Conservation (phyloP, 1,284 basidiomycete genomes). For the Ceratobasidium sp. region DNA sequence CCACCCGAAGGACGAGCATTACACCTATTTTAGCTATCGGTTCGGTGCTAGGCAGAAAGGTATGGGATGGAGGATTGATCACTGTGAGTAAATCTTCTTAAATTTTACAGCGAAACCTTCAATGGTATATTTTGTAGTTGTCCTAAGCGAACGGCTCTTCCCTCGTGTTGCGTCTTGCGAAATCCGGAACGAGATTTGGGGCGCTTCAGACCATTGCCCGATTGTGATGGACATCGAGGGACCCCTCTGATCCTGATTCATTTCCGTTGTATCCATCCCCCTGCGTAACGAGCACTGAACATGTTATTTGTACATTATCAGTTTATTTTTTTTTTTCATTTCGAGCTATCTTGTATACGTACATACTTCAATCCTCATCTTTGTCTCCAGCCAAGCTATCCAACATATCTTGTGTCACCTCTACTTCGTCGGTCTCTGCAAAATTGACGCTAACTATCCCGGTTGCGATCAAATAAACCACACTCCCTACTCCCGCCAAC, state of each 20-base stretch:
- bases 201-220: slow-evolving; percentile 84
- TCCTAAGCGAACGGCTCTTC: slow-evolving; percentile 70
- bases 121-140: slow-evolving; percentile 57
- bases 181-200: slow-evolving; percentile 82
- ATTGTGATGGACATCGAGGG: slow-evolving; percentile 69
- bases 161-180: slow-evolving; percentile 74
- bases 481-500: slow-evolving; percentile 27
- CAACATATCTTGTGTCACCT: slow-evolving; percentile 1
- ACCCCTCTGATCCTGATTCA: slow-evolving; percentile 23
- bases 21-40: slow-evolving; percentile 85
- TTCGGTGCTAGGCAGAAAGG: slow-evolving; percentile 82
- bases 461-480: slow-evolving; percentile 25
- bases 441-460: slow-evolving; percentile 25
- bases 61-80: slow-evolving; percentile 86
- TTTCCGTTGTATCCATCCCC: not conserved
- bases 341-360: not conserved
- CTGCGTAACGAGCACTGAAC: not conserved
- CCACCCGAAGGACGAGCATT: slow-evolving; percentile 74
- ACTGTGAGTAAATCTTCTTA: slow-evolving; percentile 62
- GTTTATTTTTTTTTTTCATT: too few relatives aligned
- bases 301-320: not conserved
- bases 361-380: slow-evolving; percentile 1
- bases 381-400: slow-evolving; percentile 4
- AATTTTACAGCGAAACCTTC: slow-evolving; percentile 22
- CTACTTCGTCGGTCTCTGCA: slow-evolving; percentile 4